A percentile compares a stretch with the other conserved stretches of the same genome.
These are phyloP conservation scores for Colletotrichum cuscutae DNA, from an alignment of 2,329 filamentous ascomycete genomes.

Conservation along the genomic window DNA sequence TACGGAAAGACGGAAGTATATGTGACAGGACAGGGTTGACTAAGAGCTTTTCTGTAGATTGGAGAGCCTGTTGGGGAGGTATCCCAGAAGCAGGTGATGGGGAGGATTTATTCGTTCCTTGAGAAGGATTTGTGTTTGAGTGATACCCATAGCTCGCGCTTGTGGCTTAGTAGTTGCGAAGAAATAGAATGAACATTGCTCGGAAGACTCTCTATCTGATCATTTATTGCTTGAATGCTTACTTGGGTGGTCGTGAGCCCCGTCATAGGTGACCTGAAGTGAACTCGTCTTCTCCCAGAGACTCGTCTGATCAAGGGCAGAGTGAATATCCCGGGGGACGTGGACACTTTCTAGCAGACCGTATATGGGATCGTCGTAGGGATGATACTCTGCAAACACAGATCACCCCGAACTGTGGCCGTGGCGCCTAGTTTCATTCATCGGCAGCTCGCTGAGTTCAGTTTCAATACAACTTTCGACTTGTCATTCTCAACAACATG, in stretches of 20 bases:
- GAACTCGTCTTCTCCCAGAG: neutral
- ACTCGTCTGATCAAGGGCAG: neutral
- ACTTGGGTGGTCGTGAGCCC: neutral
- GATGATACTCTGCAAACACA: too few relatives aligned
- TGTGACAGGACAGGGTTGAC: neutral
- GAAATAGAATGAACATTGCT: neutral
- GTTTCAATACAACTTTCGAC: neutral
- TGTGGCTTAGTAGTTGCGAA: neutral
- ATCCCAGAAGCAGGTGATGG: neutral
- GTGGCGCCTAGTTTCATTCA: neutral
- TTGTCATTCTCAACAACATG: slow-evolving; percentile 17
- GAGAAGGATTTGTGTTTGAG: neutral
- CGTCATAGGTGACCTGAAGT: neutral
- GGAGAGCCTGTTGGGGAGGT: slow-evolving; percentile 17
- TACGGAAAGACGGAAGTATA: neutral
- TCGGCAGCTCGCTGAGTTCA: neutral
- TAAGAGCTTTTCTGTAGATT: slow-evolving; percentile 1
- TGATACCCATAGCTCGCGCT: neutral
- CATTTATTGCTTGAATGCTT: too few relatives aligned
- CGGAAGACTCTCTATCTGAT: neutral
- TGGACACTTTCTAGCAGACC: too few relatives aligned
- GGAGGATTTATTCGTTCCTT: neutral
- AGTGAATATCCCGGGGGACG: too few relatives aligned
- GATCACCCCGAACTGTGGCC: neutral
- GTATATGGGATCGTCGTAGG: too few relatives aligned